These are phyloP conservation scores for Blastobotrys capitulatus DNA, from an alignment of 1,139 yeast genomes.

Conservation along the genomic window DNA sequence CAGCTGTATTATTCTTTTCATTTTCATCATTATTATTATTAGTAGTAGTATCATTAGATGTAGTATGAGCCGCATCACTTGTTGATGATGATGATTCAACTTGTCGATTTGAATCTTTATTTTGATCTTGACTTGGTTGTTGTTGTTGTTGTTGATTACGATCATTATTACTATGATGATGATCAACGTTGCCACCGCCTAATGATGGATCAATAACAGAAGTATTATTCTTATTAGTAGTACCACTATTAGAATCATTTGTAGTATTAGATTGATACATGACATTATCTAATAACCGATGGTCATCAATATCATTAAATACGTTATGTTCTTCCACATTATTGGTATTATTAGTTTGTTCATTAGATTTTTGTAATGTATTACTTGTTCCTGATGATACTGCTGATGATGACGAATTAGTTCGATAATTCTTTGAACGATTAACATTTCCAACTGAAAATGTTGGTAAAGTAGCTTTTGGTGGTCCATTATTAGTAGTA, in stretches of 20 bases:
- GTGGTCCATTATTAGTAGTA: no score
- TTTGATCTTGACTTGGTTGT: not conserved
- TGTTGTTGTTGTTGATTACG: no score
- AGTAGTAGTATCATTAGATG: not conserved
- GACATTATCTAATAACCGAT: not conserved
- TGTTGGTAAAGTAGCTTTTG: no score
- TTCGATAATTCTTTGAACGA: no score
- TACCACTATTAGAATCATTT: not conserved
- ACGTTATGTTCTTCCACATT: not conserved
- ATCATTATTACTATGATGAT: not conserved
- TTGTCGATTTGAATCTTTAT: no score
- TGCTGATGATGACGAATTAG: no score
- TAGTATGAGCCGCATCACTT: not conserved
- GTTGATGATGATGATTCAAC: not conserved
- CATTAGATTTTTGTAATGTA: no score
- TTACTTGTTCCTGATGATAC: no score
- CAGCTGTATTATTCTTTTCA: not conserved
- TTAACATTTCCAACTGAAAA: no score
- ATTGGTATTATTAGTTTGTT: not conserved
- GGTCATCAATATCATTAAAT: not conserved
- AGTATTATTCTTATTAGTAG: not conserved
- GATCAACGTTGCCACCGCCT: conserved; percentile 7
- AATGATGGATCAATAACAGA: not conserved
- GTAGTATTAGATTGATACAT: not conserved
- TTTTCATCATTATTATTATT: not conserved